Evolutionary conservation across 768 basidiomycete species (phyloP), one percentile per base, ranked within the genome.

Genomic region (Leccinum ochraceum): DNA sequence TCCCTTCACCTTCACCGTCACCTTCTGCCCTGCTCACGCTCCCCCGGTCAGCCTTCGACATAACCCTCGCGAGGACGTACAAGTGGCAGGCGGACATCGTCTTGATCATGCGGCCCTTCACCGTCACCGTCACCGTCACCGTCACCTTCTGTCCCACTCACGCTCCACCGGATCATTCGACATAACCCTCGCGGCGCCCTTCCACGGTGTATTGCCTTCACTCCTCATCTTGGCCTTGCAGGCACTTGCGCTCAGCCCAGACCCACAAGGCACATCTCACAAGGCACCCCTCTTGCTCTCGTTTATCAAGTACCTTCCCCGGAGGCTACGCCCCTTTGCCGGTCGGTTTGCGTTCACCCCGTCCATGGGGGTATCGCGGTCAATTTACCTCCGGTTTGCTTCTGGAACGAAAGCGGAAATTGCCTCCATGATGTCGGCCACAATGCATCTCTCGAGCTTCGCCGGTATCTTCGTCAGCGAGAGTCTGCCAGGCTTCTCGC

Each of bases 401-500:
- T 57, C 54, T 4, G 69, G 53, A 13, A 50, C 71, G 20, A 66
- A 57, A 44, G 42, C 54, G 14, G 59, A 69, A 20, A 20, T 59
- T 50, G 16, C 48, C 6, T 0, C 54, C 53, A 30, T 67, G 44
- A 13, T 69, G 39, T 56, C 57, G 10, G 32, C 60, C 7, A 60
- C 65, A 65, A 53, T 13, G 32, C 67, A 22, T 70, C 67, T 64
- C 75, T 63, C 54, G 49, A n/a, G 2, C 37, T 67, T 16, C 67
- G 63, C 37, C 59, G 63, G 34, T 68, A 73, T 66, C 60, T 80
- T 54, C 67, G 69, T 53, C 63, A 78, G 62, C 67, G 70, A 58
- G 72, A 75, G 44, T 75, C 69, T 34, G 67, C 67, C 61, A 66
- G 53, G 30, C 69, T 66, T 59, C 61, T 80, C 20, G 78, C 79